These are phyloP conservation scores for Alnus glutinosa DNA, from an alignment of 306 rosid species.

Conservation along the genomic window DNA sequence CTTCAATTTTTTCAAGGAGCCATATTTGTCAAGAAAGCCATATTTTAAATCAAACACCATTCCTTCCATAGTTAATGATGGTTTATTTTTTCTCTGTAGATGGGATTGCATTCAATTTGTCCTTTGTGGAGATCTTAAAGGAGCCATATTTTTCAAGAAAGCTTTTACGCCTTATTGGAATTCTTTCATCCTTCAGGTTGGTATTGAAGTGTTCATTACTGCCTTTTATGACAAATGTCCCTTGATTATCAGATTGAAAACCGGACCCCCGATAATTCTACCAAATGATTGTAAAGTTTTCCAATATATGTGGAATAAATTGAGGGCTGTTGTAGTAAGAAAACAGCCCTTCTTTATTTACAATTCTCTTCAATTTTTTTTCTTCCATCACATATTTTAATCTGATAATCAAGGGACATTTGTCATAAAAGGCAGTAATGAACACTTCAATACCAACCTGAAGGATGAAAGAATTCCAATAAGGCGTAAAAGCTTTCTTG, in stretches of 20 bases:
- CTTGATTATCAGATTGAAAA: background rate
- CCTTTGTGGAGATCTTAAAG: conserved; percentile 51
- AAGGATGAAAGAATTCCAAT: conserved; percentile 72
- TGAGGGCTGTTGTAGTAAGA: no score
- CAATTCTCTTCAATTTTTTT: no score
- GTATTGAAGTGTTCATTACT: conserved; percentile 30
- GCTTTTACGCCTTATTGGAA: conserved; percentile 70
- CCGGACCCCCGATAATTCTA: no score
- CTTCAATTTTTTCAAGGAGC: no score
- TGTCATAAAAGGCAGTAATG: conserved; percentile 22
- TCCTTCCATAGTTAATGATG: conserved; percentile 19
- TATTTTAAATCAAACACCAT: conserved; percentile 17
- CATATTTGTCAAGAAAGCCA: no score
- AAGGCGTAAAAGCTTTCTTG: conserved; percentile 74
- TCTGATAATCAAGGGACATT: background rate
- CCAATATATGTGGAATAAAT: no score
- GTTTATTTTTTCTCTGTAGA: conserved; percentile 40
- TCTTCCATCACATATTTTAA: background rate
- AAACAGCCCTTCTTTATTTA: no score
- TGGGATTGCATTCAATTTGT: conserved; percentile 44
- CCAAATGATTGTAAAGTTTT: no score
- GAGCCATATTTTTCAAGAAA: conserved; percentile 83
- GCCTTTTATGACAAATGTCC: conserved; percentile 13
- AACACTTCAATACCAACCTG: conserved; percentile 54
- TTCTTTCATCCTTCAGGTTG: conserved; percentile 81